These are phyloP conservation scores for Skeletonema potamos DNA, from an alignment of 108 stramenopile species.

Conservation along the genomic window DNA sequence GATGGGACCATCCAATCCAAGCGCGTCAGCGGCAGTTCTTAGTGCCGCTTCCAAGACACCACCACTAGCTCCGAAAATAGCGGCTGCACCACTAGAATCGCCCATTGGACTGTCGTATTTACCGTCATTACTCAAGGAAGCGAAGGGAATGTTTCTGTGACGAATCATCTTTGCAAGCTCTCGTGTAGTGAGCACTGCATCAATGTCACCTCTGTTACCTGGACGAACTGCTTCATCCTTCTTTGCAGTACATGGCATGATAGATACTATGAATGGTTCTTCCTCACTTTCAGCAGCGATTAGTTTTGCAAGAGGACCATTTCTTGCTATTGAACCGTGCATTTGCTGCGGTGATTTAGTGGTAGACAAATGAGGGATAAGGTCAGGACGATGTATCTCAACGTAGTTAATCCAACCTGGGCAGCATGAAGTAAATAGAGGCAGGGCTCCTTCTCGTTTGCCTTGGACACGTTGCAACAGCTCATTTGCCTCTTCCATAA, in stretches of 20 bases:
- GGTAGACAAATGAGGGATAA: slow-evolving; percentile 52
- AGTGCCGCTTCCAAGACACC: slow-evolving; percentile 67
- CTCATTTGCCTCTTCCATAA: slow-evolving; percentile 63
- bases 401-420: slow-evolving; percentile 64
- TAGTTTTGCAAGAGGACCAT: slow-evolving; percentile 18
- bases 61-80: slow-evolving; percentile 56
- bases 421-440: slow-evolving; percentile 56
- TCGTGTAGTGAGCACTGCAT: slow-evolving; percentile 52
- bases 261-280: slow-evolving; percentile 40
- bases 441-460: slow-evolving; percentile 41
- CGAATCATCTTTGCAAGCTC: slow-evolving; percentile 47
- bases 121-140: slow-evolving; percentile 28
- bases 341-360: slow-evolving; percentile 41
- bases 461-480: slow-evolving; percentile 41
- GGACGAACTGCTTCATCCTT: slow-evolving; percentile 55
- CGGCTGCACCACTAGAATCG: slow-evolving; percentile 53
- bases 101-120: slow-evolving; percentile 48
- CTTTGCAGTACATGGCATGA: slow-evolving; percentile 61
- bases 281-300: slow-evolving; percentile 10
- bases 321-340: slow-evolving; percentile 25
- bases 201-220: slow-evolving; percentile 40
- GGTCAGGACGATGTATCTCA: slow-evolving; percentile 44
- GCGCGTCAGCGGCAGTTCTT: slow-evolving; percentile 48
- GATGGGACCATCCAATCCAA: slow-evolving; percentile 25
- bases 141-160: slow-evolving; percentile 36